Evolutionary conservation across 148 eudicot species (phyloP).

Genomic region (Persicaria maculosa): DNA sequence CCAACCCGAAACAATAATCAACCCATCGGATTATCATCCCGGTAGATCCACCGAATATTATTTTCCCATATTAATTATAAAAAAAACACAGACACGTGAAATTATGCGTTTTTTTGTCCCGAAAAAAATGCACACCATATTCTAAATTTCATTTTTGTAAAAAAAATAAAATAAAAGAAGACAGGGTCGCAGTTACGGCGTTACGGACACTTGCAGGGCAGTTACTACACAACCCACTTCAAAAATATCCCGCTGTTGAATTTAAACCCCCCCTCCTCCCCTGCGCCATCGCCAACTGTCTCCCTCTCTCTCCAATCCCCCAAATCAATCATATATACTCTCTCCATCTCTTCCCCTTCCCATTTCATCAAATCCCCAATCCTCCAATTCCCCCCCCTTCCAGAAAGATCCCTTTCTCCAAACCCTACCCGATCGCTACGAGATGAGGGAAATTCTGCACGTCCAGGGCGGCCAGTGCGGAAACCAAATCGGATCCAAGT

Average conservation of each 20-base stretch:
- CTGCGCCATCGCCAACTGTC: constrained; percentile 13
- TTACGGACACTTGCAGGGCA: constrained; percentile 3
- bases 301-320: neutral
- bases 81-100: too few species aligned
- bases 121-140: neutral
- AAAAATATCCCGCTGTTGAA: constrained; percentile 14
- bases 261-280: neutral
- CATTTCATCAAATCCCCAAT: neutral
- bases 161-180: neutral
- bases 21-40: too few species aligned
- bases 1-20: too few species aligned
- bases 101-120: too few species aligned
- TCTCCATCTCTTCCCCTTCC: neutral
- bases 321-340: neutral
- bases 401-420: neutral
- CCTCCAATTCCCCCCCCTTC: neutral
- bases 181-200: neutral
- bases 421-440: neutral
- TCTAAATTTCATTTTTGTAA: too few species aligned
- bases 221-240: constrained; percentile 9
- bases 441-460: constrained; percentile 12
- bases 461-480: constrained; percentile 14
- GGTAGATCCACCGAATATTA: too few species aligned
- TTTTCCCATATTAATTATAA: too few species aligned
- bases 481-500: constrained; percentile 15